Evolutionary conservation across 2,329 filamentous ascomycete species (phyloP), one percentile per base, ranked within the genome.

Genomic region (Fusarium virguliforme): DNA sequence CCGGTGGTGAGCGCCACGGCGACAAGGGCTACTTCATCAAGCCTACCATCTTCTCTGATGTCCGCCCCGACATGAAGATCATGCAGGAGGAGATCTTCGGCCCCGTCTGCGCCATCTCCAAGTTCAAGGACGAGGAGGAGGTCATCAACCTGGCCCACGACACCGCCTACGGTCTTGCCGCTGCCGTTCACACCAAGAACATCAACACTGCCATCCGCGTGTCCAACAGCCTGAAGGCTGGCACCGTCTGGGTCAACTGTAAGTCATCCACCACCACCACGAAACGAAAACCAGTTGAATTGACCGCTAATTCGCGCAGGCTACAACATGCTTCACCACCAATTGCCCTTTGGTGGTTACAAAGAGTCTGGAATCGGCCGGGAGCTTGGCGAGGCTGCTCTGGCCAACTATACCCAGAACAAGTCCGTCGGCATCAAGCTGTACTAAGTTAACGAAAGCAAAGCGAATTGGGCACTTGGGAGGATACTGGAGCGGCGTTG

Each of bases 31-130:
- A 93, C 89, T 97, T 95, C 86, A 95, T 97, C 82, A 86, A 95
- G 86, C 94, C 94, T 41, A 97, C 94, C 78, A 94, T 97, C 85
- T 97, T 97, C 87, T 90, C 89, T 82, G 90, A 94, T 78, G 94
- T 96, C 74, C 89, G 85, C 55, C 83, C 90, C 74, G 89, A 95
- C 82, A 97, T 96, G 93, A 95, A 93, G 89, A 96, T 97, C 78
- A 91, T 94, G 85, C 89, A 94, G 82, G 93, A 97, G 85, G 94
- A 97, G 85, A 96, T 97, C 81, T 97, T 97, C 80, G 94, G 94
- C 72, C 94, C 94, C 65, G 94, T 97, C 71, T 93, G 90, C 85
- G 88, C 92, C 76, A 91, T 97, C 75, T 88, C 91, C 85, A 97
- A 95, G 86, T 97, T 97, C 88, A 92, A 91, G 85, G 90, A 87